Percentiles rank a stretch among this genome's conserved stretches.
phyloP scores from a whole-genome alignment of 176 grass and related monocot genomes.

The Aegilops speltoides region DNA sequence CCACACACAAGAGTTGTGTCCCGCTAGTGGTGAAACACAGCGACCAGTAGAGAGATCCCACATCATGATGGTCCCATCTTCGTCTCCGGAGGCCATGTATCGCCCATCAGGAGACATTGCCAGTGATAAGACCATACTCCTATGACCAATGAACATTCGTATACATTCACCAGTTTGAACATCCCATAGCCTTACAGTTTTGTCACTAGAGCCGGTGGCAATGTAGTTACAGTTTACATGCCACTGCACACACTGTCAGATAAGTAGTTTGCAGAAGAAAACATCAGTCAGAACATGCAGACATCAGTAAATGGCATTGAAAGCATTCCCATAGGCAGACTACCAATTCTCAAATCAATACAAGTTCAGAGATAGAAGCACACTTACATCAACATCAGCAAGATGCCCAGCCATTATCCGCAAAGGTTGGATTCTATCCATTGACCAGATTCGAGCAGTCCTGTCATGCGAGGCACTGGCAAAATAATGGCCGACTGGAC shows the following conservation, averaged over 20 bases:
- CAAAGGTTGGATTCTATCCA: conserved; percentile 97
- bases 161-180: conserved; percentile 89
- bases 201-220: conserved; percentile 89
- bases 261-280: conserved; percentile 20
- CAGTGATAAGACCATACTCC: conserved; percentile 91
- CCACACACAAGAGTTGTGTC: conserved; percentile 80
- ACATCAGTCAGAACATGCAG: conserved; percentile 14
- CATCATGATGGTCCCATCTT: conserved; percentile 95
- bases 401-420: conserved; percentile 96
- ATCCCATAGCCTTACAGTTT: conserved; percentile 96
- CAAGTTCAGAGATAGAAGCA: background rate
- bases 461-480: conserved; percentile 96
- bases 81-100: conserved; percentile 93
- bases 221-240: conserved; percentile 99
- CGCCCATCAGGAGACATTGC: conserved; percentile 93
- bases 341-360: conserved; percentile 29
- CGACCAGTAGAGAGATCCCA: conserved; percentile 90
- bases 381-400: conserved; percentile 98
- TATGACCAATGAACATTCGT: conserved; percentile 95
- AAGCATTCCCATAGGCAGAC: conserved; percentile 3
- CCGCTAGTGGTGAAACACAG: conserved; percentile 78
- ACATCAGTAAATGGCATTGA: conserved; percentile 5
- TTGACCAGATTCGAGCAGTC: conserved; percentile 97
- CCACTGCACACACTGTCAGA: conserved; percentile 92
- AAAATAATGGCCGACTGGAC: conserved; percentile 96